Evolutionary conservation across 2,329 filamentous ascomycete species (phyloP), one percentile per base, ranked within the genome.

Genomic region (Hortaea werneckii): DNA sequence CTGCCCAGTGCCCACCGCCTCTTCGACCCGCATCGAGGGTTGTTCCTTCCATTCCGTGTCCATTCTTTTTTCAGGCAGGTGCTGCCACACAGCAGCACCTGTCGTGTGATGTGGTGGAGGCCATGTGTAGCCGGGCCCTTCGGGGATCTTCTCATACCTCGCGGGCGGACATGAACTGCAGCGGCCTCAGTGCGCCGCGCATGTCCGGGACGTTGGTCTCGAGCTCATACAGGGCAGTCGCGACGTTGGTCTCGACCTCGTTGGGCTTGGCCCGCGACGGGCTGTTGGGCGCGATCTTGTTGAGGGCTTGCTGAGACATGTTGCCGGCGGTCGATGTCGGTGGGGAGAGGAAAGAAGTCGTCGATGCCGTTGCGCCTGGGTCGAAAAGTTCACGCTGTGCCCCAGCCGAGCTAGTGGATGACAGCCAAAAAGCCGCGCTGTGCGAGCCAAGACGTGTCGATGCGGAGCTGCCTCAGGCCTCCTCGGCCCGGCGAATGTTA

Each of bases 141-240:
- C 20, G 20, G 20, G 20, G 20, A 20, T 38, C n/a, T 54, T 49
- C 56, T 82, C 88, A 88, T 85, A 98, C 92, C 90, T 98, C 92
- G 75, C 89, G 87, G 71, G 92, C 92, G 76, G 87, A 94, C 72
- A 94, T 87, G 75, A 98, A 89, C 82, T 98, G 92, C 75, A 98
- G 83, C 73, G 92, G 92, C 69, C 92, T 85, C 70, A 98, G 85
- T 64, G 88, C 85, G 67, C 80, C 81, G 85, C 90, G 94, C 76
- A 98, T 86, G 76, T 98, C 92, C 72, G 88, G 79, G 69, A 92
- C 95, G 83, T 95, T 95, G 78, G 83, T 89, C 87, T 98, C 92
- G 75, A 98, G 87, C 69, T 98, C 92, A 79, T 85, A 94, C 60
- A 98, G 87, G 76, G 92, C 92, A 75, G 83, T 85, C 71, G 92